phyloP scores from a whole-genome alignment of 768 basidiomycete genomes.

The Phylloporus rhodoxanthus region DNA sequence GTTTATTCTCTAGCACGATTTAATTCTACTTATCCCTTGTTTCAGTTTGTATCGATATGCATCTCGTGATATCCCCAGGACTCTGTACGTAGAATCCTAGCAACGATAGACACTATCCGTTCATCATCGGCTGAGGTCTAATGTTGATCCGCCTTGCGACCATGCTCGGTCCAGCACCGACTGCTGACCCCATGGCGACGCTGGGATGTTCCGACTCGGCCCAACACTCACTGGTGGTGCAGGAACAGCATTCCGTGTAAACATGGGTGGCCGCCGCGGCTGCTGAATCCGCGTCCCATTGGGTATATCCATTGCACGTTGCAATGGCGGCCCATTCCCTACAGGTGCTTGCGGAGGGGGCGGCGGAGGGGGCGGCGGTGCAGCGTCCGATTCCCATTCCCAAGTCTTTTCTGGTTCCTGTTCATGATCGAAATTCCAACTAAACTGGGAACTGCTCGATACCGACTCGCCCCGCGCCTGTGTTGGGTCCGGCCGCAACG shows the following conservation, averaged over 20 bases:
- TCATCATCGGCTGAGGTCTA: conserved; percentile 36
- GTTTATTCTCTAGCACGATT: conserved; percentile 19
- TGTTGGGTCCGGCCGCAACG: conserved; percentile 15
- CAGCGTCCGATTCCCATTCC: conserved; percentile 26
- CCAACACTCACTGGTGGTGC: conserved; percentile 31
- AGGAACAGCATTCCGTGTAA: conserved; percentile 34
- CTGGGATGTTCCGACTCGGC: conserved; percentile 35
- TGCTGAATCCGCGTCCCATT: conserved; percentile 49
- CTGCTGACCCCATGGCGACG: conserved; percentile 38
- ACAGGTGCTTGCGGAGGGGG: conserved; percentile 28
- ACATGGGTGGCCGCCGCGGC: conserved; percentile 55
- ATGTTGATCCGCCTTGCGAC: conserved; percentile 34
- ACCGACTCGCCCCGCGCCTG: conserved; percentile 27
- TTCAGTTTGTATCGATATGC: conserved; percentile 24
- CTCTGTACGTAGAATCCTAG: neutral
- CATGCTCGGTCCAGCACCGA: conserved; percentile 41
- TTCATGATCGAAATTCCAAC: conserved; percentile 30
- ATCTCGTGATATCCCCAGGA: conserved; percentile 19
- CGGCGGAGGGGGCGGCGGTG: conserved; percentile 28
- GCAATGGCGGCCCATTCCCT: conserved; percentile 31
- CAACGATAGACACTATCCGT: neutral
- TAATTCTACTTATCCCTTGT: conserved; percentile 27
- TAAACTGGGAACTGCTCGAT: conserved; percentile 18
- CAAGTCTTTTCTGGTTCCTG: conserved; percentile 23
- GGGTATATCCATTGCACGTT: conserved; percentile 47